Evolutionary conservation across 2,329 filamentous ascomycete genomes (phyloP), one percentile per base, ranked within the genome.

Genomic region (Colletotrichum lindemuthianum): DNA sequence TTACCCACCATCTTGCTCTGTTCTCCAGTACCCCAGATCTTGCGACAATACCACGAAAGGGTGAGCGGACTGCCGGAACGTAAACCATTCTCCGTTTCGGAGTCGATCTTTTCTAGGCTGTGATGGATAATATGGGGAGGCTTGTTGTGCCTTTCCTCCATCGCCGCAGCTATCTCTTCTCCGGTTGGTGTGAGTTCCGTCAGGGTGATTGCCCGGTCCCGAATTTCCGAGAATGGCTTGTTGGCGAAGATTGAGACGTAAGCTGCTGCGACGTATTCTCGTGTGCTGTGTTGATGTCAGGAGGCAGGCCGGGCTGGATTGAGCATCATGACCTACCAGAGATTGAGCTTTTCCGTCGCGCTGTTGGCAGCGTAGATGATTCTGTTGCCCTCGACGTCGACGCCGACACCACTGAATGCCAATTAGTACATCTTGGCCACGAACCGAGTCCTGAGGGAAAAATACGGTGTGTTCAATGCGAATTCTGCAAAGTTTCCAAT

Each of bases 191-290:
- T 64, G 1, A 74, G 40, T 49, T 75, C 73, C 1, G 67, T 69
- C 39, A 74, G 24, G 3, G 68, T 65, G 32, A 74, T 70, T 7
- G 49, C 60, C 8, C 72, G 63, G 11, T 68, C 69, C 4, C 65
- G 50, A 0, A 74, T 63, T 41, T 71, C 49, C 2, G 66, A 44
- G 2, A 70, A 61, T 6, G 72, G 69, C 1, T 67, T 74, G 2
- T 15, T 54, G 0, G 72, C 64, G n/a, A 75, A 75, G 36, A 74
- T 71, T 2, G 70, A 70, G 5, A 68, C 69, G 39, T 74, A 73
- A 0, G 69, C 72, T 9, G 68, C 69, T 4, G 71, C 72, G 1
- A 74, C 72, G 13, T 72, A 73, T 12, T 69, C 59, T n/a, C 71
- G 67, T 2, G 72, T 72, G 37, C 72, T 73, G 32, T 4, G 1